Conservation (phyloP, 2,329 filamentous ascomycete genomes). For the Penicillium thymicola region DNA sequence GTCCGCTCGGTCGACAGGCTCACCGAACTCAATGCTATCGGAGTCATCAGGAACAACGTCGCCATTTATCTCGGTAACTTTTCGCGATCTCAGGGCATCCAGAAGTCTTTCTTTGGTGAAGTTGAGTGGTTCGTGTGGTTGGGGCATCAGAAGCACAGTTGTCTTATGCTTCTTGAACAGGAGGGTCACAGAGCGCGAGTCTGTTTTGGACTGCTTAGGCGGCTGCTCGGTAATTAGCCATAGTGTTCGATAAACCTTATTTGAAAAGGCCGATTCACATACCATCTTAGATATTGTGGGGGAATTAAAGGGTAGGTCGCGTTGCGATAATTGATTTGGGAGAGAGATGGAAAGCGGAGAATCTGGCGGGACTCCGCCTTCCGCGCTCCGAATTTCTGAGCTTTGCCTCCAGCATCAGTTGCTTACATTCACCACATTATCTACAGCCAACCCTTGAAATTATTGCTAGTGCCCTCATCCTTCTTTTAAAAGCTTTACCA, state of each 20-base stretch:
- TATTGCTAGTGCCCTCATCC: neutral
- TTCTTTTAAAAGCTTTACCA: slow-evolving; percentile 1
- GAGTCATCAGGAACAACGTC: slow-evolving; percentile 38
- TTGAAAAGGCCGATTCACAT: neutral
- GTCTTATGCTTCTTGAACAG: slow-evolving; percentile 70
- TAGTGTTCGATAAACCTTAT: neutral
- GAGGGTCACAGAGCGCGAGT: slow-evolving; percentile 59
- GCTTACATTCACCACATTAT: neutral
- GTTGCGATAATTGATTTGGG: neutral
- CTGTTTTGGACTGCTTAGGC: slow-evolving; percentile 20
- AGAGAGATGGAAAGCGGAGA: slow-evolving; percentile 20
- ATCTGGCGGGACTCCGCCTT: slow-evolving; percentile 3
- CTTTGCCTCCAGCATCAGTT: neutral
- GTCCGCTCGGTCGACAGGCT: slow-evolving; percentile 49
- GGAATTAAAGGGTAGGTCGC: neutral
- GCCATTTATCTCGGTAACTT: slow-evolving; percentile 39
- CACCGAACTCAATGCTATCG: slow-evolving; percentile 47
- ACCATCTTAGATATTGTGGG: slow-evolving; percentile 14
- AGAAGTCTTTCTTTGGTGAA: slow-evolving; percentile 59
- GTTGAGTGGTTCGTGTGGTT: slow-evolving; percentile 56
- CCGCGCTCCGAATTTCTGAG: slow-evolving; percentile 11
- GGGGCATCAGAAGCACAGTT: slow-evolving; percentile 67
- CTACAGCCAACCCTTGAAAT: neutral
- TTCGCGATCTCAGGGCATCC: slow-evolving; percentile 50
- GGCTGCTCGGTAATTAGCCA: slow-evolving; percentile 8